Percentiles rank a stretch among this genome's conserved stretches.
These are phyloP conservation scores for Mucor mucedo DNA, from an alignment of 371 early-diverging fungal genomes.

Conservation along the genomic window DNA sequence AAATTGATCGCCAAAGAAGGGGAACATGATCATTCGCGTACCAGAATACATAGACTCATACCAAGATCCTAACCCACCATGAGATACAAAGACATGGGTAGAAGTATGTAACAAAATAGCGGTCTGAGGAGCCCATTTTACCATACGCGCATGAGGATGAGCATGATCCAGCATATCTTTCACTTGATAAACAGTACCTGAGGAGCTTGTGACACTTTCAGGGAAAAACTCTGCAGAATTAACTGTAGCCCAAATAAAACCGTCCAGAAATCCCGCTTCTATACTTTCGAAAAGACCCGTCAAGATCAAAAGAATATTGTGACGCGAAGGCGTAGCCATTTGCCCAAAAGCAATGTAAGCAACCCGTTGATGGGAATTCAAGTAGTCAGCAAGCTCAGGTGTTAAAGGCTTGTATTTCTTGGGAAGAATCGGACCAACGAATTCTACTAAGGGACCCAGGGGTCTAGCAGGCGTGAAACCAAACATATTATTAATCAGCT, in stretches of 20 bases:
- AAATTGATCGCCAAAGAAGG: constrained; percentile 51
- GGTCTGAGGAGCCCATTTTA: constrained; percentile 18
- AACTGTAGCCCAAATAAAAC: constrained; percentile 9
- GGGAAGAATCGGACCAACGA: constrained; percentile 40
- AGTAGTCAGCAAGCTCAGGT: constrained; percentile 15
- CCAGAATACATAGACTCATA: constrained; percentile 43
- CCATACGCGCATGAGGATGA: constrained; percentile 2
- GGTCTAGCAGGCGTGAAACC: constrained; percentile 36
- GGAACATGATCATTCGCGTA: constrained; percentile 36
- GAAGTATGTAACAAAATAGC: constrained; percentile 30
- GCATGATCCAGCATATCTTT: constrained; percentile 5
- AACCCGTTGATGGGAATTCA: constrained; percentile 28
- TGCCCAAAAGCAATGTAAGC: constrained; percentile 51
- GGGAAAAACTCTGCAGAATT: constrained; percentile 17
- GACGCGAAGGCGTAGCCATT: constrained; percentile 16
- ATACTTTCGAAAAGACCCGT: constrained; percentile 24
- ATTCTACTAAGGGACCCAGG: constrained; percentile 36
- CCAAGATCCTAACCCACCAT: constrained; percentile 43
- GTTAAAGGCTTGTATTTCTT: constrained; percentile 26
- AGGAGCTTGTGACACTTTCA: constrained; percentile 8
- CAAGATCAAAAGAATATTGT: constrained; percentile 25
- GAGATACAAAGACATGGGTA: constrained; percentile 37
- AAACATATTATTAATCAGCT: constrained; percentile 29
- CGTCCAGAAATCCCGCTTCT: constrained; percentile 32
- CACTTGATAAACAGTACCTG: constrained; percentile 9